phyloP scores from a whole-genome alignment of 768 basidiomycete species.

The Hericium coralloides region DNA sequence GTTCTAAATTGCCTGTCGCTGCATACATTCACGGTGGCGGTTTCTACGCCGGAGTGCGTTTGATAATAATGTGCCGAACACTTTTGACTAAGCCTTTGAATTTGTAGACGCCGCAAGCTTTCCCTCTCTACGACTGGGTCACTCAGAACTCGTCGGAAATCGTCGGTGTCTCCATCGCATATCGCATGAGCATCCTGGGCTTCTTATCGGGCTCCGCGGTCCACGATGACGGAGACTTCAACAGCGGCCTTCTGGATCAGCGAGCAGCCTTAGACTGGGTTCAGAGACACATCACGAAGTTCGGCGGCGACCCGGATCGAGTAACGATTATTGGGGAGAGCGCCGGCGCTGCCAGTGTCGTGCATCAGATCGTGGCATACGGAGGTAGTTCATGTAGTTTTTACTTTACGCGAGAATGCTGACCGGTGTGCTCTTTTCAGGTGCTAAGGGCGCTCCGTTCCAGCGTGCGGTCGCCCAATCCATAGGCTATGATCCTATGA shows the following conservation, averaged over 20 bases:
- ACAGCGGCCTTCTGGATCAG: constrained; percentile 34
- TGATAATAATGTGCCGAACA: background rate
- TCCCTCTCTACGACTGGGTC: constrained; percentile 12
- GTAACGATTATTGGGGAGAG: constrained; percentile 32
- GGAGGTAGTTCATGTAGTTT: constrained; percentile 23
- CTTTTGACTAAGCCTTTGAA: background rate
- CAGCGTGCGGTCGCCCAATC: constrained; percentile 33
- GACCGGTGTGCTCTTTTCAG: constrained; percentile 7
- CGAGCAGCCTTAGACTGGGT: constrained; percentile 33
- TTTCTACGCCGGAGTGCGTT: background rate
- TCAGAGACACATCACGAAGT: constrained; percentile 26
- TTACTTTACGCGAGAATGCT: background rate
- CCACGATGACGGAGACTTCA: constrained; percentile 29
- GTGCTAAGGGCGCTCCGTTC: constrained; percentile 29
- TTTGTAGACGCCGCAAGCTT: background rate
- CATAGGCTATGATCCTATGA: constrained; percentile 32
- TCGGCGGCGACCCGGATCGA: constrained; percentile 26
- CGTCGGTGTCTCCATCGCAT: constrained; percentile 23
- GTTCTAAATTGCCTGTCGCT: background rate
- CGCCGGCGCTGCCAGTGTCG: constrained; percentile 35
- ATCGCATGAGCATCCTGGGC: constrained; percentile 42
- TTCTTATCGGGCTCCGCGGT: constrained; percentile 26
- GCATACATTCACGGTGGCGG: background rate
- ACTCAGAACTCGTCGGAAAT: constrained; percentile 26
- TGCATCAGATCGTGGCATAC: constrained; percentile 36